Evolutionary conservation across 1,284 basidiomycete species (phyloP), one percentile per base, ranked within the genome.

Genomic region (Puccinia polysora): DNA sequence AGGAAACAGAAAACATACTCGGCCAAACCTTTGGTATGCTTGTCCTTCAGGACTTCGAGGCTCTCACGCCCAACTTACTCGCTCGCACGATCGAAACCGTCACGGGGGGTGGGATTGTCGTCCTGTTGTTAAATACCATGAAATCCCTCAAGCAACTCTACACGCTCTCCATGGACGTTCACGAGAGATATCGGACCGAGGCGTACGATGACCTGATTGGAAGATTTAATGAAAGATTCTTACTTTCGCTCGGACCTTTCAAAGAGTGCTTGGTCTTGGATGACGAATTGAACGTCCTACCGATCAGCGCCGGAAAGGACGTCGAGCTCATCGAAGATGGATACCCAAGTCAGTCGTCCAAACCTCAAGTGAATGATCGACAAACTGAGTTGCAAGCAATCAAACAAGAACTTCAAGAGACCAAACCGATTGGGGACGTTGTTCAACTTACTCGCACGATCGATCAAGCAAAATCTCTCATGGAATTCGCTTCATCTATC

Each of bases 21-120:
- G 96, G 96, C 77, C 91, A 97, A 79, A 98, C 96, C 0, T 97
- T 90, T 81, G 95, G 95, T 55, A 98, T 98, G 93, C 88, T 92
- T 75, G 86, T 98, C 7, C 83, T 99, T 71, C 96, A 98, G 82
- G 96, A 98, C 79, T 99, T 98, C 77, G 96, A 99, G 80, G 95
- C 96, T 2, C 87, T 99, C 75, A 99, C 96, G 0, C 96, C 96
- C 34, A 99, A 99, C 82, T 82, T 97, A 72, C 87, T 98, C 34
- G 96, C 96, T 4, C 84, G 95, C 63, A 98, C 96, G 23, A 94
- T 98, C 73, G 96, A 99, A 83, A 99, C 96, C 0, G 95, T 98
- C 0, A 91, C 98, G 79, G 96, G 96, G 25, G 96, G 96, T 38
- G 96, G 96, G 2, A 83, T 97, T 43, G 87, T 99, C 2, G 89